These are phyloP conservation scores for Acrocalymma vagum DNA, from an alignment of 2,329 filamentous ascomycete species.

Conservation along the genomic window DNA sequence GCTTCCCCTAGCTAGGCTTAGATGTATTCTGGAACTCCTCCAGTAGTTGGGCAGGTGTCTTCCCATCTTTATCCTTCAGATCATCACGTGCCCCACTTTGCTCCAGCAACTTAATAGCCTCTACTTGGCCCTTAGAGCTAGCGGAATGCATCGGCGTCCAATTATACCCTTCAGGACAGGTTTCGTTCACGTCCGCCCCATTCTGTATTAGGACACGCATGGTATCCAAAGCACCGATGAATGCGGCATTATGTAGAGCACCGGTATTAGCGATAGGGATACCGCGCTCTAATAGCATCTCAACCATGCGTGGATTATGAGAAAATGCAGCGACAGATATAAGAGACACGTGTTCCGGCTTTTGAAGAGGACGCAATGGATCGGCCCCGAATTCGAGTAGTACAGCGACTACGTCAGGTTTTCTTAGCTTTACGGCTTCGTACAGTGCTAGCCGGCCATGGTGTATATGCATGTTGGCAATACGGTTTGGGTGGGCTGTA, in stretches of 20 bases:
- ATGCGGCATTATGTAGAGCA: constrained; percentile 19
- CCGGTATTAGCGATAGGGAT: constrained; percentile 1
- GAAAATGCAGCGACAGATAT: not conserved
- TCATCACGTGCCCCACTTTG: constrained; percentile 10
- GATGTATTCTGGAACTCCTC: no score
- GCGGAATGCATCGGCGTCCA: constrained; percentile 21
- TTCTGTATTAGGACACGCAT: constrained; percentile 19
- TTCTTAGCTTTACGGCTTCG: constrained; percentile 16
- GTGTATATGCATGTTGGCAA: constrained; percentile 11
- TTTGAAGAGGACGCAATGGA: constrained; percentile 17
- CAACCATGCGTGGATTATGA: not conserved
- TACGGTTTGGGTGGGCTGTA: constrained; percentile 18
- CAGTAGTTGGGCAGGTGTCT: constrained; percentile 17
- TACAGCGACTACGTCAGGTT: constrained; percentile 13
- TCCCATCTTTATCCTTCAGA: constrained; percentile 12
- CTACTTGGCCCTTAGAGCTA: constrained; percentile 7
- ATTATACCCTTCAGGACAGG: constrained; percentile 1
- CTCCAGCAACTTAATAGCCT: constrained; percentile 19
- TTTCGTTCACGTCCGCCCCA: constrained; percentile 18
- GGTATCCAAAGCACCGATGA: constrained; percentile 12
- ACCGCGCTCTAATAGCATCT: not conserved
- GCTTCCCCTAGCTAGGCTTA: no score
- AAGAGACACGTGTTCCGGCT: constrained; percentile 4
- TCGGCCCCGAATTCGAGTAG: constrained; percentile 22
- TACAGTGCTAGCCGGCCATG: constrained; percentile 17